Evolutionary conservation across 2,329 filamentous ascomycete genomes (phyloP), one percentile per base, ranked within the genome.

Genomic region (Cercospora sp.): DNA sequence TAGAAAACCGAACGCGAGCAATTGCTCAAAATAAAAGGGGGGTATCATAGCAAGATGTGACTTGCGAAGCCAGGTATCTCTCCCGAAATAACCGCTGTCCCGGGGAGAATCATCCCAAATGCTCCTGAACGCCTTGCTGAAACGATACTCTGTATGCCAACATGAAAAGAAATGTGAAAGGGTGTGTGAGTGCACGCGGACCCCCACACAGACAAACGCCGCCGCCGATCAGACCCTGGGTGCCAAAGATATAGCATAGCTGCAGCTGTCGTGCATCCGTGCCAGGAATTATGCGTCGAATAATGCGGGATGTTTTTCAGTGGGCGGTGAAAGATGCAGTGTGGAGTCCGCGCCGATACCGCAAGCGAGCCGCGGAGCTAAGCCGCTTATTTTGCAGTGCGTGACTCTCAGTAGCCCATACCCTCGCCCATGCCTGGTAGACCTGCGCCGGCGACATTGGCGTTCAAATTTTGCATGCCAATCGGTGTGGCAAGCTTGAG

Each of bases 401-500:
- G 26, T 55, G 21, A 49, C 45, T 57, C 63, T 74, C 69, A 77
- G 63, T 76, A 77, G 37, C 73, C 71, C 69, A 76, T 73, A 34
- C 72, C 71, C 64, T 73, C 74, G 58, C 55, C 69, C 80, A 85
- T 83, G 67, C 86, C 86, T 49, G 84, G 82, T 69, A 89, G 81
- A 63, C 86, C 86, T 66, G 82, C 82, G 55, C 82, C 83, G 26
- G 84, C 85, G 68, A 84, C 82, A 66, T 84, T 85, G 69, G 81
- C 82, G 63, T 81, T 82, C 74, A 81, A 77, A 63, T 81, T 80
- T 70, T 82, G 80, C 58, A 82, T 70, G 61, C 80, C 80, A 60
- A 75, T 78, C 16, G 66, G 65, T 30, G 71, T 77, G 58, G 83
- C 83, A 64, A 87, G 79, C 76, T 88, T 87, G 71, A 90, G 88